Evolutionary conservation across 1,139 yeast species (phyloP), one percentile per base, ranked within the genome.

Genomic region (Geotrichum macrosporum): DNA sequence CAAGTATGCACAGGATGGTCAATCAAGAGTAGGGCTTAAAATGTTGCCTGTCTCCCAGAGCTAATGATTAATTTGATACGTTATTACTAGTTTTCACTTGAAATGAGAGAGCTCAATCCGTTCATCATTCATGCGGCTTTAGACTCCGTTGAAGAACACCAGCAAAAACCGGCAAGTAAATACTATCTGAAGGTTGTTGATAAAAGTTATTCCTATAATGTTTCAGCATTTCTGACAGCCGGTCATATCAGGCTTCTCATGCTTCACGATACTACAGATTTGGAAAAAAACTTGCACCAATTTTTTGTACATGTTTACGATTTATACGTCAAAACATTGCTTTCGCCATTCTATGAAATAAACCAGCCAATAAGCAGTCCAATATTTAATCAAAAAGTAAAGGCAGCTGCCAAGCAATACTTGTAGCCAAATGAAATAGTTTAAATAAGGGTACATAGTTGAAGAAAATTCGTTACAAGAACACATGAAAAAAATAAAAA

Each of bases 271-370:
- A 63, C 70, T 24, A 64, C 67, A 35, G 58, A 81, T 57, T 95
- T 87, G 54, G 89, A 81, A 57, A 72, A 82, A 12, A 84, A 89
- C 29, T 78, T 81, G 55, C 94, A 84, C 61, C n/a, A n/a, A n/a
- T 89, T 92, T 62, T 87, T 88, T 63, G 73, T 75, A 44, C 97
- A 89, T 52, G 76, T 85, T 13, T 85, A 89, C 64, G 97, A 92
- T 58, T 69, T 89, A 44, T 92, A 89, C 58, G 88, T 85, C 29
- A 92, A 89, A 67, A 79, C 92, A 13, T 65, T 86, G 44, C 69
- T 92, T 70, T 85, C 84, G 55, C 98, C 98, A 1, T 89, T 92
- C 61, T 89, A 88, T 62, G 72, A 76, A 44, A 77, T 80, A 36
- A 84, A 86, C 59, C 84, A 81, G 53, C 81, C 89, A 1, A 85